Base-by-base conservation (phyloP, 768 basidiomycete species). In the Pleurotus cornucopiae region DNA sequence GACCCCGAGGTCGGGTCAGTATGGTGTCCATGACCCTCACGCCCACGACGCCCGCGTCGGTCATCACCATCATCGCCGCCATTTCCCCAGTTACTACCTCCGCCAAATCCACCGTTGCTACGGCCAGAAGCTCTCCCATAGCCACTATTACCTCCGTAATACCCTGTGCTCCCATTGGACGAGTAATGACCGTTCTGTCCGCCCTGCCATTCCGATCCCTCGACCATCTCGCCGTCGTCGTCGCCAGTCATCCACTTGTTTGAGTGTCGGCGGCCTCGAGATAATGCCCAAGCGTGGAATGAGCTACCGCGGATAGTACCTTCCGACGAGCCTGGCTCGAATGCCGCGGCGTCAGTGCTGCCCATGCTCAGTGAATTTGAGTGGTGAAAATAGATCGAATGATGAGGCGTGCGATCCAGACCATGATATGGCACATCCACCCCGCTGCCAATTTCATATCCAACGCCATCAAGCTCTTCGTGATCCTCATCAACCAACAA, bases 301-400 rank as follows among this genome's bases (percentile, higher is more conserved):
- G 67, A 63, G 37, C 67, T 67, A 21, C 51, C 51, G 18, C 76
- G 68, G 54, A 78, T 73, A 21, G 77, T 79, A 43, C 71, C 78
- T 23, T 69, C 70, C 26, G 80, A 77, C 12, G 76, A 75, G n/a
- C 75, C 72, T n/a, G 78, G 72, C 57, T 76, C 66, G 45, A 74
- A 68, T 21, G 39, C n/a, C 7, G 30, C 30, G 9, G 51, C 21
- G 9, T 53, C 51, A 37, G 51, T 21, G 51, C 25, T 53, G 26
- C 51, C 51, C 51, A 53, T 53, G 39, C 51, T 39, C 18, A 53
- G 51, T 4, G 51, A 53, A 41, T 21, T 53, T 16, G 51, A 40
- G 51, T 39, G 51, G 39, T 53, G 37, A 37, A 53, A 53, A 23
- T 53, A 53, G 39, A 53, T 39, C 12, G 51, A 53, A 21, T 53